Conservation (phyloP, 441 rosid species). For the Biscutella auriculata region DNA sequence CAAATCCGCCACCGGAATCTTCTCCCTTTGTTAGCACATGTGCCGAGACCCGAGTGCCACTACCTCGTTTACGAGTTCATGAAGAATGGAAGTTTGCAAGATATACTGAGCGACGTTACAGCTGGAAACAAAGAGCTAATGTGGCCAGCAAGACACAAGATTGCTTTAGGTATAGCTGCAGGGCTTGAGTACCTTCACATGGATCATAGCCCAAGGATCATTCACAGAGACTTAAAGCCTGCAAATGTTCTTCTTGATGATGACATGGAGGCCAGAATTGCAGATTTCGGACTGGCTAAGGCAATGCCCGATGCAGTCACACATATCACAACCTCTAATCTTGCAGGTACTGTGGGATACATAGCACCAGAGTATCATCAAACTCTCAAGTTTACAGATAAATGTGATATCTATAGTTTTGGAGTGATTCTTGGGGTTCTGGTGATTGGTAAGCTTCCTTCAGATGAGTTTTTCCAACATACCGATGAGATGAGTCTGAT, state of each 20-base stretch:
- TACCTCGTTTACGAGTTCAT: conserved; percentile 70
- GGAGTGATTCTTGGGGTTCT: conserved; percentile 64
- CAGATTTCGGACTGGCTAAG: conserved; percentile 84
- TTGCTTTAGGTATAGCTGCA: conserved; percentile 59
- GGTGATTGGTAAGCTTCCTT: conserved; percentile 73
- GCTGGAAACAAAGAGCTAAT: conserved; percentile 40
- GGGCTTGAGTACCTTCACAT: conserved; percentile 82
- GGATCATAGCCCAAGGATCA: conserved; percentile 50
- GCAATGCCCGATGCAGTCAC: conserved; percentile 64
- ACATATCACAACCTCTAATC: conserved; percentile 48
- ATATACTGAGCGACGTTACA: conserved; percentile 29
- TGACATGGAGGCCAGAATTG: conserved; percentile 79
- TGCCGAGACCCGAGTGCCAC: conserved; percentile 63
- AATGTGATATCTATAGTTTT: conserved; percentile 72
- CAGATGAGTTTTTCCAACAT: conserved; percentile 69
- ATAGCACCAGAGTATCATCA: conserved; percentile 83
- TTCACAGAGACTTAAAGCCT: conserved; percentile 85
- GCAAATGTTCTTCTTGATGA: conserved; percentile 75
- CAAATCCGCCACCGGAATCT: conserved; percentile 75
- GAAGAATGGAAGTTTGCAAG: conserved; percentile 85
- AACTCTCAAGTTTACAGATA: conserved; percentile 72
- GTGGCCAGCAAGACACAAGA: conserved; percentile 58
- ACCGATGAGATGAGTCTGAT: conserved; percentile 53
- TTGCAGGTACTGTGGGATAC: conserved; percentile 81
- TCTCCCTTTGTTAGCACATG: conserved; percentile 67